A percentile compares a stretch with the other conserved stretches of the same genome.
These are phyloP conservation scores for Capniomyces stellatus DNA, from an alignment of 371 early-diverging fungal species.

Conservation along the genomic window DNA sequence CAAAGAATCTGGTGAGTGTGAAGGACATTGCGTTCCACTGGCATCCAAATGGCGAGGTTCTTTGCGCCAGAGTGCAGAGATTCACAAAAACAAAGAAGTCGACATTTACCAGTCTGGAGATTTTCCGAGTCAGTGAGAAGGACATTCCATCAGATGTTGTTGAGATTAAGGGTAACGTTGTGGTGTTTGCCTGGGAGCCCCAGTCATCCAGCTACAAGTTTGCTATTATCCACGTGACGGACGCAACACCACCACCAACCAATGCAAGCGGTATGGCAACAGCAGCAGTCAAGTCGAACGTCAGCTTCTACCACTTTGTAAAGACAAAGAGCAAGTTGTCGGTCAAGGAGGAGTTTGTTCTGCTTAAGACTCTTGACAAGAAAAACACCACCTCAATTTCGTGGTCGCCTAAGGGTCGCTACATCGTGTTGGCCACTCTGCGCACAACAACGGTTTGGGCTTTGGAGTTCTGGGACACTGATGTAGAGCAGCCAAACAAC, in stretches of 20 bases:
- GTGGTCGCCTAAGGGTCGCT: slow-evolving; percentile 95
- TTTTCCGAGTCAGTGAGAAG: slow-evolving; percentile 82
- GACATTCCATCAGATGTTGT: slow-evolving; percentile 88
- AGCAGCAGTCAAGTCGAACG: slow-evolving; percentile 42
- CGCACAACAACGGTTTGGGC: slow-evolving; percentile 59
- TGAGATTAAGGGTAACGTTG: slow-evolving; percentile 69
- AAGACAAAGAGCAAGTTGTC: slow-evolving; percentile 27
- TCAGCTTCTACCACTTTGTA: slow-evolving; percentile 60
- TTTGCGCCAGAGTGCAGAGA: slow-evolving; percentile 84
- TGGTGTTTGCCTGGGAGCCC: slow-evolving; percentile 90
- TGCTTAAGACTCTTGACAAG: slow-evolving; percentile 49
- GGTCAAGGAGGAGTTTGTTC: slow-evolving; percentile 41
- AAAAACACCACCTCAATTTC: slow-evolving; percentile 65
- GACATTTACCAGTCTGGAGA: slow-evolving; percentile 73
- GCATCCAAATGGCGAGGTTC: slow-evolving; percentile 78
- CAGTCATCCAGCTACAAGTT: slow-evolving; percentile 55
- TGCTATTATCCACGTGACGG: slow-evolving; percentile 59
- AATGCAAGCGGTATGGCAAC: slow-evolving; percentile 32
- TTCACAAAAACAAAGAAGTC: slow-evolving; percentile 84
- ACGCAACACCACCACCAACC: slow-evolving; percentile 37
- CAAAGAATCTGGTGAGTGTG: slow-evolving; percentile 94
- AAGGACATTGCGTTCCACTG: slow-evolving; percentile 75
- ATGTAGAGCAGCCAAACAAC: slow-evolving; percentile 32
- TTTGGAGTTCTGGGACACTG: slow-evolving; percentile 85
- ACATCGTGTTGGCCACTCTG: slow-evolving; percentile 74